These are phyloP conservation scores for Pinguiococcus pyrenoidosus DNA, from an alignment of 108 stramenopile genomes.

Conservation along the genomic window DNA sequence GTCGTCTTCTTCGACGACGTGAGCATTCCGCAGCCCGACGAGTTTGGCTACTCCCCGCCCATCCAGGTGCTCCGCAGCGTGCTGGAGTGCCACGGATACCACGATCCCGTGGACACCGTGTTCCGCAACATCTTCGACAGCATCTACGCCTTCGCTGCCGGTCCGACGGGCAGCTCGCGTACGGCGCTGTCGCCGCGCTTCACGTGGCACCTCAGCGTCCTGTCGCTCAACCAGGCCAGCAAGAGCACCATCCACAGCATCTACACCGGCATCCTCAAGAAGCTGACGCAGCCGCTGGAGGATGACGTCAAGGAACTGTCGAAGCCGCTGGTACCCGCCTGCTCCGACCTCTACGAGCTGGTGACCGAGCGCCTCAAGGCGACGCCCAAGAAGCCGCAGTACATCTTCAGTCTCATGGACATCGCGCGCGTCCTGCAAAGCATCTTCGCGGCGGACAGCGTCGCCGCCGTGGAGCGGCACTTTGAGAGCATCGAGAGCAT, in stretches of 20 bases:
- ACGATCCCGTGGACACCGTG: conserved; percentile 29
- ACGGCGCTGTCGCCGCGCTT: conserved; percentile 36
- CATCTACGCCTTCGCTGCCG: conserved; percentile 25
- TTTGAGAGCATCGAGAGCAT: too few species aligned
- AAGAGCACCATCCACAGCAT: conserved; percentile 26
- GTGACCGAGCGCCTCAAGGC: conserved; percentile 26
- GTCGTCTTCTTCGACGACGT: conserved; percentile 43
- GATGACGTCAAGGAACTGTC: neutral
- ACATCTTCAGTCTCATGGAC: conserved; percentile 45
- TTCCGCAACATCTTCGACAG: conserved; percentile 29
- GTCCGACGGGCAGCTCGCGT: conserved; percentile 45
- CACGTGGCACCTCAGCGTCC: conserved; percentile 22
- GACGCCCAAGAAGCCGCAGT: conserved; percentile 43
- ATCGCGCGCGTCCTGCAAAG: conserved; percentile 32
- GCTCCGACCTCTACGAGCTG: conserved; percentile 32
- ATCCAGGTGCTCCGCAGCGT: conserved; percentile 34
- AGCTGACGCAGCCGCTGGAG: conserved; percentile 2
- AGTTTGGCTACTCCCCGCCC: conserved; percentile 41
- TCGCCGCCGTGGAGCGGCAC: too few species aligned
- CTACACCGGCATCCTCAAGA: conserved; percentile 26
- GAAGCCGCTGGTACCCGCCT: conserved; percentile 24
- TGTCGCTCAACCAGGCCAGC: conserved; percentile 12
- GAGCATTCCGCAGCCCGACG: conserved; percentile 38
- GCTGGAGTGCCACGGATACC: conserved; percentile 39
- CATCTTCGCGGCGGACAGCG: conserved; percentile 2